Percentiles rank a stretch among this genome's conserved stretches.
Evolutionary conservation across 345 rosid genomes (phyloP).

Genomic region (Noccaea bulbosa): DNA sequence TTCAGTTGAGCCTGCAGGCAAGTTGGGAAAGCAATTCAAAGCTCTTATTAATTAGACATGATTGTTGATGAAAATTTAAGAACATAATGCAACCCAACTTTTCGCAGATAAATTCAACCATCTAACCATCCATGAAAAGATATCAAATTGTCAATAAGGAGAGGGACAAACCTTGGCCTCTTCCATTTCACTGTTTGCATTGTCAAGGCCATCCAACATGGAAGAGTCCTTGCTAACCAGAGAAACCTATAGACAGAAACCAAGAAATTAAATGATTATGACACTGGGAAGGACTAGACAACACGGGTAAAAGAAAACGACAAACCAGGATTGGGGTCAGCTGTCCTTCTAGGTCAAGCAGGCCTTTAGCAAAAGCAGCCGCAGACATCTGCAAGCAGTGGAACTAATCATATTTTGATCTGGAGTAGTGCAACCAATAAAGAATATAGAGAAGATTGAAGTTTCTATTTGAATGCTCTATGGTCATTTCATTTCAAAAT

Average conservation of each 20-base stretch:
- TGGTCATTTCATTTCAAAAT: slow-evolving; percentile 20
- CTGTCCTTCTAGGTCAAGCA: slow-evolving; percentile 98
- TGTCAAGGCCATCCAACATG: slow-evolving; percentile 98
- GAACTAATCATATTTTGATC: slow-evolving; percentile 22
- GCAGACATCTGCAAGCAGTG: slow-evolving; percentile 88
- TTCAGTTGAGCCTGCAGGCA: slow-evolving; percentile 78
- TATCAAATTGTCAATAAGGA: slow-evolving; percentile 23
- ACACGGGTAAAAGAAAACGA: slow-evolving; percentile 27
- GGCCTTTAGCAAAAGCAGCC: slow-evolving; percentile 99
- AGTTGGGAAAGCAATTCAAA: slow-evolving; percentile 22
- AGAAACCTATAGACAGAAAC: slow-evolving; percentile 70
- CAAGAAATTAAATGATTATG: slow-evolving; percentile 19
- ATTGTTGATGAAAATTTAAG: background rate
- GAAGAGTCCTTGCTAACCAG: slow-evolving; percentile 99
- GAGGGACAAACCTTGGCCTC: slow-evolving; percentile 80
- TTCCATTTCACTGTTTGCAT: slow-evolving; percentile 93
- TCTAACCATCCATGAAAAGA: slow-evolving; percentile 14
- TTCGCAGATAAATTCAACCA: slow-evolving; percentile 8
- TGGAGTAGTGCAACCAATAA: slow-evolving; percentile 8
- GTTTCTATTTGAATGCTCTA: slow-evolving; percentile 18
- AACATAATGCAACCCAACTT: background rate
- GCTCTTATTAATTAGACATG: slow-evolving; percentile 1
- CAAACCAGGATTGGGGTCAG: slow-evolving; percentile 97
- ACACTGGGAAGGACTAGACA: slow-evolving; percentile 2
- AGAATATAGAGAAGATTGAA: slow-evolving; percentile 6